Evolutionary conservation across 2,329 filamentous ascomycete genomes (phyloP).

Genomic region (Metarhizium guizhouense): DNA sequence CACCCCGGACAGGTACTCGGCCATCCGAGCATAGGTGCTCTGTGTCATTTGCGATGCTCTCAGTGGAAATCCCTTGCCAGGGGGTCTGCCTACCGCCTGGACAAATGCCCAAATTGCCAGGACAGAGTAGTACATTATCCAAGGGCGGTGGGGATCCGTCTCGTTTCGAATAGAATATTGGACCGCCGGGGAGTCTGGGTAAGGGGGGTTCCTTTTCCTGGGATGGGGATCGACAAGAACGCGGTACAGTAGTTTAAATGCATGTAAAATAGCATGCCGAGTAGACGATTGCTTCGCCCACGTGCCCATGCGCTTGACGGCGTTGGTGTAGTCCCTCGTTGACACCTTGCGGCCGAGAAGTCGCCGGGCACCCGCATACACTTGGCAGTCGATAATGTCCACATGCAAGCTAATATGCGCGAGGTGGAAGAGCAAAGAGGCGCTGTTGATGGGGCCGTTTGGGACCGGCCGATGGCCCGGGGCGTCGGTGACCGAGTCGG

Average conservation of each 20-base stretch:
- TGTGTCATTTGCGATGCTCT: constrained; percentile 34
- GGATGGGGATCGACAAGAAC: constrained; percentile 53
- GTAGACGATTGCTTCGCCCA: constrained; percentile 72
- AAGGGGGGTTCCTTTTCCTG: constrained; percentile 13
- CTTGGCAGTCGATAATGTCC: constrained; percentile 82
- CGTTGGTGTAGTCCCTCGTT: constrained; percentile 62
- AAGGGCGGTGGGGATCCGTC: constrained; percentile 74
- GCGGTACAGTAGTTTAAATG: constrained; percentile 69
- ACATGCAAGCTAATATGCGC: constrained; percentile 86
- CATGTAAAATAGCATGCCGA: constrained; percentile 75
- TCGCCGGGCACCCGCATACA: constrained; percentile 72
- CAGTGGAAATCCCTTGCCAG: constrained; percentile 35
- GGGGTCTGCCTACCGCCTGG: constrained; percentile 58
- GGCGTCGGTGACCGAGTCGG: constrained; percentile 25
- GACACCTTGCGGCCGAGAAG: constrained; percentile 73
- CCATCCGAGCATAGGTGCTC: constrained; percentile 25
- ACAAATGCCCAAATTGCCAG: constrained; percentile 85
- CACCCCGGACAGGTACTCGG: constrained; percentile 47
- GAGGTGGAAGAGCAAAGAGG: constrained; percentile 74
- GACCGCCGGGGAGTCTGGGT: constrained; percentile 24
- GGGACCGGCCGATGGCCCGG: constrained; percentile 34
- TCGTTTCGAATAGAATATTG: constrained; percentile 70
- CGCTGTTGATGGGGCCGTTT: constrained; percentile 63
- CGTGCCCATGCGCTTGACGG: constrained; percentile 64
- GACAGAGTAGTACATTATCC: constrained; percentile 83